Percentiles rank a stretch among this genome's conserved stretches.
phyloP scores from a whole-genome alignment of 768 basidiomycete species.

The Tulasnella sp. region DNA sequence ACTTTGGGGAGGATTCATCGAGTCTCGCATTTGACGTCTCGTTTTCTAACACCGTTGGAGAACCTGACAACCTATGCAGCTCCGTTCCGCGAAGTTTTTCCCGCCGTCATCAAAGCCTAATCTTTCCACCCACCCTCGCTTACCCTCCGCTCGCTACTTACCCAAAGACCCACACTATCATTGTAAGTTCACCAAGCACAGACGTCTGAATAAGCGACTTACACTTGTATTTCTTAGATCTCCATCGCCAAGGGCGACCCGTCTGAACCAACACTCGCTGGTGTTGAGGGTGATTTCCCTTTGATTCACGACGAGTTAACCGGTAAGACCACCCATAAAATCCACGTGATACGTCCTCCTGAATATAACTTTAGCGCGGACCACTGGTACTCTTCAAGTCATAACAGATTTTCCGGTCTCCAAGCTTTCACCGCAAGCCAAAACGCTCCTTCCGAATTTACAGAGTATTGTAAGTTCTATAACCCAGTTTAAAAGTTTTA shows the following conservation, averaged over 20 bases:
- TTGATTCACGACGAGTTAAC: not conserved
- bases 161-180: not conserved
- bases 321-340: not conserved
- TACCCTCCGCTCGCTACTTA: not conserved
- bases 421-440: no score
- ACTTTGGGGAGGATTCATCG: not conserved
- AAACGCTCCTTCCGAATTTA: no score
- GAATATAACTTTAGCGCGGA: not conserved
- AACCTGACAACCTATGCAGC: not conserved
- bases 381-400: not conserved
- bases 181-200: not conserved
- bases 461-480: no score
- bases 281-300: not conserved
- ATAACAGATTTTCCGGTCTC: no score
- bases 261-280: not conserved
- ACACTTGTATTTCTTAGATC: not conserved
- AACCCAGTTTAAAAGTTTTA: not conserved
- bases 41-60: not conserved
- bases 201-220: not conserved
- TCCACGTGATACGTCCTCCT: not conserved
- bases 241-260: not conserved
- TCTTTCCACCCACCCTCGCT: not conserved
- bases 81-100: not conserved
- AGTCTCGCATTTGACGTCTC: not conserved
- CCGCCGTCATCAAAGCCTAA: not conserved